Evolutionary conservation across 2,329 filamentous ascomycete genomes (phyloP).

Genomic region (Aspergillus quadricinctus): DNA sequence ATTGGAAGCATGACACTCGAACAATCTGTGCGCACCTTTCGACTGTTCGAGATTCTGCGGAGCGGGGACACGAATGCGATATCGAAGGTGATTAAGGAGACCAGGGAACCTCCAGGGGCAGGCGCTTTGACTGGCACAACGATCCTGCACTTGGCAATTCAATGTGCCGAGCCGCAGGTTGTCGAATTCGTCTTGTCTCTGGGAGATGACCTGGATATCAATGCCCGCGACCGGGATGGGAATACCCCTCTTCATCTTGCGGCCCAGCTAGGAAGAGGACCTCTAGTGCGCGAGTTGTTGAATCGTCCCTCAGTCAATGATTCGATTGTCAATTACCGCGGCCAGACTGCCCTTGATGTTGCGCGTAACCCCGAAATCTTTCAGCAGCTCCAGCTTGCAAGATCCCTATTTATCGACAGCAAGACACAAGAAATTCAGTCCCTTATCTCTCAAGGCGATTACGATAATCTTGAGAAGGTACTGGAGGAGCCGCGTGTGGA

Average conservation of each 20-base stretch:
- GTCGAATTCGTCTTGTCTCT: slow-evolving; percentile 89
- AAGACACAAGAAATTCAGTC: slow-evolving; percentile 82
- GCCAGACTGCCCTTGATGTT: slow-evolving; percentile 80
- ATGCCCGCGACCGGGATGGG: slow-evolving; percentile 85
- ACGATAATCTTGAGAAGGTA: slow-evolving; percentile 71
- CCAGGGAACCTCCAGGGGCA: slow-evolving; percentile 47
- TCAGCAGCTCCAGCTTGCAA: slow-evolving; percentile 84
- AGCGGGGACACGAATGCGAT: slow-evolving; percentile 89
- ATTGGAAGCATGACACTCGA: slow-evolving; percentile 61
- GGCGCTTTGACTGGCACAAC: slow-evolving; percentile 64
- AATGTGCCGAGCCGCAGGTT: slow-evolving; percentile 88
- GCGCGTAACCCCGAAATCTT: slow-evolving; percentile 93
- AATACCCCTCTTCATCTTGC: slow-evolving; percentile 92
- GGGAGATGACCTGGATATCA: slow-evolving; percentile 72
- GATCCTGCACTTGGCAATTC: slow-evolving; percentile 86
- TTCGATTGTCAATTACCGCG: slow-evolving; percentile 75
- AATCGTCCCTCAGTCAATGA: slow-evolving; percentile 84
- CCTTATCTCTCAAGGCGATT: slow-evolving; percentile 67
- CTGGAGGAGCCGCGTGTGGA: slow-evolving; percentile 82
- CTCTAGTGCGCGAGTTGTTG: slow-evolving; percentile 77
- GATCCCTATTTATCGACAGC: slow-evolving; percentile 82
- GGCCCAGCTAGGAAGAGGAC: slow-evolving; percentile 71
- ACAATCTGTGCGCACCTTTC: slow-evolving; percentile 90
- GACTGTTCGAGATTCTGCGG: slow-evolving; percentile 85
- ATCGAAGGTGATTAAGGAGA: slow-evolving; percentile 69